phyloP scores from a whole-genome alignment of 2,329 filamentous ascomycete species.

The Beauveria sp. region DNA sequence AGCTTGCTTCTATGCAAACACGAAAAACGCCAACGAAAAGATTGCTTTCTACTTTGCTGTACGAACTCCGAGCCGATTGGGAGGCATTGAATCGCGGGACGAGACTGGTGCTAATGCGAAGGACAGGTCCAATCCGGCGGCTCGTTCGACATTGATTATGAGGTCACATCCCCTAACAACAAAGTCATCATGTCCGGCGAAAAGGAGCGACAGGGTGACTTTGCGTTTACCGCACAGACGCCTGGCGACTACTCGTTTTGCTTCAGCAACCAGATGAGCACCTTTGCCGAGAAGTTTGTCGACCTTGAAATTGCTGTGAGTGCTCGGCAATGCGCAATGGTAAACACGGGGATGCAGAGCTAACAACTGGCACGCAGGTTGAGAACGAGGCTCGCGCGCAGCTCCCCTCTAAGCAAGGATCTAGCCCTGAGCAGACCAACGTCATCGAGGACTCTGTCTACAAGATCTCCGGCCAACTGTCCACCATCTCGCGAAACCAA shows the following conservation, averaged over 20 bases:
- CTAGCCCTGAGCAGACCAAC: slow-evolving; percentile 80
- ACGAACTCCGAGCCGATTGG: slow-evolving; percentile 27
- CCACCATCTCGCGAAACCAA: slow-evolving; percentile 91
- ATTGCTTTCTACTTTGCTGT: slow-evolving; percentile 98
- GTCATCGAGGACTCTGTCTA: slow-evolving; percentile 89
- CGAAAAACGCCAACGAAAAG: slow-evolving; percentile 75
- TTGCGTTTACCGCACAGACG: slow-evolving; percentile 89
- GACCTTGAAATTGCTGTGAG: slow-evolving; percentile 94
- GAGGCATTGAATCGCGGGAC: not conserved
- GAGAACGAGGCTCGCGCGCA: slow-evolving; percentile 81
- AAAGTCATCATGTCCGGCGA: slow-evolving; percentile 76
- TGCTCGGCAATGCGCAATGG: slow-evolving; percentile 12
- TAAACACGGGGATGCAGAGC: not conserved
- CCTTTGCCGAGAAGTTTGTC: slow-evolving; percentile 93
- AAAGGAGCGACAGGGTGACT: slow-evolving; percentile 93
- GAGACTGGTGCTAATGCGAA: not conserved
- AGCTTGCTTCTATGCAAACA: slow-evolving; percentile 85
- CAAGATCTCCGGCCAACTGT: slow-evolving; percentile 87
- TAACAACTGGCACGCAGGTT: slow-evolving; percentile 47
- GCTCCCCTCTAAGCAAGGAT: slow-evolving; percentile 82
- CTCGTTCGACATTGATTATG: slow-evolving; percentile 94
- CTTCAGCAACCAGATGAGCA: slow-evolving; percentile 98
- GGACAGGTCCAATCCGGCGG: slow-evolving; percentile 90
- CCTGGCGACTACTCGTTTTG: slow-evolving; percentile 91
- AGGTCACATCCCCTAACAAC: slow-evolving; percentile 72